phyloP scores from a whole-genome alignment of 106 monocot species.

The Posidonia australis region DNA sequence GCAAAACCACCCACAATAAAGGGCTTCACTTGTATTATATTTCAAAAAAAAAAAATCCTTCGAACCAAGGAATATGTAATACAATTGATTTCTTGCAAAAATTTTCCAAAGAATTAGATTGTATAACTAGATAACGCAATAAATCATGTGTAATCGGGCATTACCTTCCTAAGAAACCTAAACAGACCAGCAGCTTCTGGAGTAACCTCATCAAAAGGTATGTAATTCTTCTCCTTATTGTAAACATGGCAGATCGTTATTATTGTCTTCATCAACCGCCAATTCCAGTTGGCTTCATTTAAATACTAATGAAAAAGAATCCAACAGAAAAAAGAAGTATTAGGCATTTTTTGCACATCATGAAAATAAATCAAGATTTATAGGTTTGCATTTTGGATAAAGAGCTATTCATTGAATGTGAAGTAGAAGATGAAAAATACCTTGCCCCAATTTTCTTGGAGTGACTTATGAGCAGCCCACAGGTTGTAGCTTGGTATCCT shows the following conservation, averaged over 20 bases:
- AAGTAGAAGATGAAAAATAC: constrained; percentile 11
- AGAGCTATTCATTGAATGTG: background rate
- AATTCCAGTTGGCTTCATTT: constrained; percentile 85
- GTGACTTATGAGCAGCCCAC: constrained; percentile 58
- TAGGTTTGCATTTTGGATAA: background rate
- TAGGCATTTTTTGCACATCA: constrained; percentile 1
- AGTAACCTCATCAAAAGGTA: constrained; percentile 59
- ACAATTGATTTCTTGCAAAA: too few species aligned
- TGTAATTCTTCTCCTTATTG: constrained; percentile 59
- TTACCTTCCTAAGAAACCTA: constrained; percentile 46
- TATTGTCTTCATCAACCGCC: constrained; percentile 99
- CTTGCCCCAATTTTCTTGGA: constrained; percentile 92
- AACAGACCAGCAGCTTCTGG: constrained; percentile 64
- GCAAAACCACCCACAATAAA: too few species aligned
- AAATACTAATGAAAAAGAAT: constrained; percentile 40
- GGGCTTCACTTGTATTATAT: too few species aligned
- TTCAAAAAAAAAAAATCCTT: too few species aligned
- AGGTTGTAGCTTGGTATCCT: constrained; percentile 94
- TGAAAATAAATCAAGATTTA: background rate
- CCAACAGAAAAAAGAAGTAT: background rate
- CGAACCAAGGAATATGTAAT: too few species aligned
- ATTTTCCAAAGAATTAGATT: too few species aligned
- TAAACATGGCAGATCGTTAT: constrained; percentile 90
- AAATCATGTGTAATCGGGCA: constrained; percentile 65
- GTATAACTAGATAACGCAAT: too few species aligned